These are phyloP conservation scores for Ganoderma leucocontextum DNA, from an alignment of 1,284 basidiomycete species.

Conservation along the genomic window DNA sequence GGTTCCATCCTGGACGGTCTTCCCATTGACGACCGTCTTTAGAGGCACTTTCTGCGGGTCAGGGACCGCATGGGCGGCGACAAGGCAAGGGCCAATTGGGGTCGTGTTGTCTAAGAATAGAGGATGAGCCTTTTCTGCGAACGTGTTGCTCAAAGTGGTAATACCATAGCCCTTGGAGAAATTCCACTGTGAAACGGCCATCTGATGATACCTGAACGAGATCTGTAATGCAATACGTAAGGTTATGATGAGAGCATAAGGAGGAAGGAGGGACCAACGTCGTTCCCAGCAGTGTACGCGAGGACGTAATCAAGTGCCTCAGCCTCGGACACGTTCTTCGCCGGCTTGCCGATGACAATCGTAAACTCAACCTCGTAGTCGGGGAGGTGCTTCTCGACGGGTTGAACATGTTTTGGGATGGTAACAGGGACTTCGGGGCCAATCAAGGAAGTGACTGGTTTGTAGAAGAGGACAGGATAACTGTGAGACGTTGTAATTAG, in stretches of 20 bases:
- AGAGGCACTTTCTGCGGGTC: constrained; percentile 78
- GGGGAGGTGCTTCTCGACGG: constrained; percentile 74
- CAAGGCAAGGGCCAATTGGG: constrained; percentile 81
- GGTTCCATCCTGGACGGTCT: constrained; percentile 75
- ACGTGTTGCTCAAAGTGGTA: not conserved
- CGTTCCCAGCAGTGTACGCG: constrained; percentile 83
- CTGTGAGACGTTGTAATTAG: constrained; percentile 39
- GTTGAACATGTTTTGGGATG: constrained; percentile 76
- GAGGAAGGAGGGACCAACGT: constrained; percentile 53
- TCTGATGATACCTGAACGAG: constrained; percentile 83
- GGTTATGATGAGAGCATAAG: not conserved
- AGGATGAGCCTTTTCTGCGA: not conserved
- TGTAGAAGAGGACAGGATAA: constrained; percentile 82
- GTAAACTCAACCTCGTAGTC: constrained; percentile 93
- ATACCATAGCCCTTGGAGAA: constrained; percentile 85
- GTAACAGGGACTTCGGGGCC: constrained; percentile 72
- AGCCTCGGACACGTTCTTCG: constrained; percentile 78
- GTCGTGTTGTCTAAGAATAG: constrained; percentile 64
- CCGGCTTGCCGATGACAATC: constrained; percentile 83
- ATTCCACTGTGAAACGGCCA: constrained; percentile 81
- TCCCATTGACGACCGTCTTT: constrained; percentile 74
- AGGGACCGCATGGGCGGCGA: constrained; percentile 67
- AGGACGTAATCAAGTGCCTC: constrained; percentile 86
- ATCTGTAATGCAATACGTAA: constrained; percentile 50
- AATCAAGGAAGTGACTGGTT: constrained; percentile 77